Base-by-base conservation (phyloP, 345 rosid genomes). In the Syzygium jambos region DNA sequence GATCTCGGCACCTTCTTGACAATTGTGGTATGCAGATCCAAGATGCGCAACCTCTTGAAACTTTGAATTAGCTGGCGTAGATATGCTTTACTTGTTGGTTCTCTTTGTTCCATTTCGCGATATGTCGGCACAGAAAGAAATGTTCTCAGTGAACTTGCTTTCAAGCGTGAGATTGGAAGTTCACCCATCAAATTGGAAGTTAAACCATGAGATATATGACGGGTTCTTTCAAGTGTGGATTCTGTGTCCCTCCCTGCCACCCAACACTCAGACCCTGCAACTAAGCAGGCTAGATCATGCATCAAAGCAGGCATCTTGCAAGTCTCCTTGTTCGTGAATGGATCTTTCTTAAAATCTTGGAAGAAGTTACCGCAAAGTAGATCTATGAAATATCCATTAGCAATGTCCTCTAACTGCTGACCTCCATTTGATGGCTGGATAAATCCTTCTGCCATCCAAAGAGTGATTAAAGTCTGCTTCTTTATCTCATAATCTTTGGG, bases 301-400 rank as follows among this genome's bases (percentile, higher is more conserved):
- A 90, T 88, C 21, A 90, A 88, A 87, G 82, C 90, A 86, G 90
- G 91, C 92, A 92, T 89, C 57, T 87, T 88, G 57, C 87, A 90
- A 5, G 52, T 55, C 10, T 0, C 15, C 15, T 38, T 43, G 43
- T 41, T 41, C 43, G 5, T 41, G 43, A 4, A 4, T 41, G 6
- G 5, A n/a, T 27, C 84, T n/a, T 13, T 54, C 3, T 52, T n/a
- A n/a, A 46, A 53, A 5, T 87, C 93, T 90, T 86, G 89, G 34
- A 90, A 90, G 56, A 91, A 91, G 43, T 59, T 84, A 43, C 56
- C 85, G 87, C 86, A 59, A 25, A 87, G 46, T 9, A 91, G 56
- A 34, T 89, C 89, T 53, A 51, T 80, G 21, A 91, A 88, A 53
- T 87, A 90, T 49, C 88, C 87, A 34, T 53, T 22, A 22, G 89